These are phyloP conservation scores for Selenicereus undatus DNA, from an alignment of 148 eudicot genomes.

Conservation along the genomic window DNA sequence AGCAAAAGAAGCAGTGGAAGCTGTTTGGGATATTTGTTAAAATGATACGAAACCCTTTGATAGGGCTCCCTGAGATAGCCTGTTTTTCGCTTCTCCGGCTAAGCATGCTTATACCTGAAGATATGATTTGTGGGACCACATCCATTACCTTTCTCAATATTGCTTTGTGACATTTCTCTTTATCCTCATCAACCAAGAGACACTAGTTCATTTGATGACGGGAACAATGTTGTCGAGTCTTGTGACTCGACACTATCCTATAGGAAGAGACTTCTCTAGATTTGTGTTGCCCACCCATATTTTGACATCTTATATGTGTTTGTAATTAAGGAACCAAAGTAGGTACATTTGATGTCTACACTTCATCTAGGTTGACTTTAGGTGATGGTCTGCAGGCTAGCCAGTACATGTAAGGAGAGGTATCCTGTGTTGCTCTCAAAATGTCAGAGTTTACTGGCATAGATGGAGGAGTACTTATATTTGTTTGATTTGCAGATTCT, in stretches of 20 bases:
- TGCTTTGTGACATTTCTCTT: background rate
- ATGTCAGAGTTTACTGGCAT: background rate
- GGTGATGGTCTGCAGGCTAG: background rate
- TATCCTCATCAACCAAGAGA: too few species aligned
- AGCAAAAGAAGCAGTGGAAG: slow-evolving; percentile 87
- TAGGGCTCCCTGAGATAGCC: slow-evolving; percentile 63
- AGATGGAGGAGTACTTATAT: background rate
- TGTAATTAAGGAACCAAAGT: background rate
- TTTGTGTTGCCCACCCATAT: background rate
- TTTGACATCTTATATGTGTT: background rate
- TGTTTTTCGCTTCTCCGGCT: background rate
- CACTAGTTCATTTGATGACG: background rate
- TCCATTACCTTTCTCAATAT: background rate
- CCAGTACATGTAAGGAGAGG: background rate
- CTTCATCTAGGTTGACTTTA: background rate
- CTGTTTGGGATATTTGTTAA: slow-evolving; percentile 93
- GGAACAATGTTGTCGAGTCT: background rate
- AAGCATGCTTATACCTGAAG: background rate
- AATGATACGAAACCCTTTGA: slow-evolving; percentile 89
- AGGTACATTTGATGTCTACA: background rate
- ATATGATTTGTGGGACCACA: background rate
- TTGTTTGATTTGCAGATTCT: too few species aligned
- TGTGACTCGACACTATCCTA: background rate
- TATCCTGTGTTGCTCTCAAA: background rate
- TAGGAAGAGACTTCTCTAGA: background rate